A percentile compares a stretch with the other conserved stretches of the same genome.
phyloP scores from a whole-genome alignment of 805 yeast genomes.

The Gaillardinia entomophila region DNA sequence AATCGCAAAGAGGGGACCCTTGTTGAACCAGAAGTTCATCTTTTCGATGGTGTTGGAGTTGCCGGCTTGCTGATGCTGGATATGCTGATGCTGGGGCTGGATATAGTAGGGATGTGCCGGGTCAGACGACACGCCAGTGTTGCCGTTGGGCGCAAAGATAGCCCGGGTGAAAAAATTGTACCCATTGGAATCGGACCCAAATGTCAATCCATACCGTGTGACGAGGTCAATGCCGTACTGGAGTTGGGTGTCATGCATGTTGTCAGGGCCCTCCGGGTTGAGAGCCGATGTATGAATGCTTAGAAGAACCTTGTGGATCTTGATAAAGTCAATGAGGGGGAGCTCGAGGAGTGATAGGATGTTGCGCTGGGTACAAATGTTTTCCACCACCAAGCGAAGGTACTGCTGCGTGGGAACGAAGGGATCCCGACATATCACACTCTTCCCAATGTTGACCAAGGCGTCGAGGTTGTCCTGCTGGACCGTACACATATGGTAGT shows the following conservation, averaged over 20 bases:
- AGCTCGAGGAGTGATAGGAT: slow-evolving; percentile 54
- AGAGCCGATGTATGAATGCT: slow-evolving; percentile 31
- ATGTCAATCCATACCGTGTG: slow-evolving; percentile 57
- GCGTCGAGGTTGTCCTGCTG: slow-evolving; percentile 75
- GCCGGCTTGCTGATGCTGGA: slow-evolving; percentile 11
- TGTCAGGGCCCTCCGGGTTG: slow-evolving; percentile 12
- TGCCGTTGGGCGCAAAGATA: slow-evolving; percentile 29
- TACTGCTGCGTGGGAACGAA: slow-evolving; percentile 81
- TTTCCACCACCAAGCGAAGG: slow-evolving; percentile 70
- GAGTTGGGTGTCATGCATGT: slow-evolving; percentile 40
- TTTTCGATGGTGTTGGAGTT: slow-evolving; percentile 37
- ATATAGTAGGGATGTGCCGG: slow-evolving; percentile 28
- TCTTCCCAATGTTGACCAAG: slow-evolving; percentile 70
- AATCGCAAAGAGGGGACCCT: slow-evolving; percentile 69
- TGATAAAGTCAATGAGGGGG: slow-evolving; percentile 56
- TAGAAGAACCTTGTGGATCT: slow-evolving; percentile 63
- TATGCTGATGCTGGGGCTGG: slow-evolving; percentile 18
- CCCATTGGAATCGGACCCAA: slow-evolving; percentile 63
- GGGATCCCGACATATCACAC: slow-evolving; percentile 75
- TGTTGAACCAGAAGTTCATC: slow-evolving; percentile 68
- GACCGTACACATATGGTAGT: slow-evolving; percentile 84
- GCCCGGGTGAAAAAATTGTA: slow-evolving; percentile 52
- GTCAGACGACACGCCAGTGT: slow-evolving; percentile 19
- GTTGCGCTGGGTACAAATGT: slow-evolving; percentile 61
- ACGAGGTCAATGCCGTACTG: slow-evolving; percentile 56